Evolutionary conservation across 306 rosid genomes (phyloP).

Genomic region (Cicer chorassanicum): DNA sequence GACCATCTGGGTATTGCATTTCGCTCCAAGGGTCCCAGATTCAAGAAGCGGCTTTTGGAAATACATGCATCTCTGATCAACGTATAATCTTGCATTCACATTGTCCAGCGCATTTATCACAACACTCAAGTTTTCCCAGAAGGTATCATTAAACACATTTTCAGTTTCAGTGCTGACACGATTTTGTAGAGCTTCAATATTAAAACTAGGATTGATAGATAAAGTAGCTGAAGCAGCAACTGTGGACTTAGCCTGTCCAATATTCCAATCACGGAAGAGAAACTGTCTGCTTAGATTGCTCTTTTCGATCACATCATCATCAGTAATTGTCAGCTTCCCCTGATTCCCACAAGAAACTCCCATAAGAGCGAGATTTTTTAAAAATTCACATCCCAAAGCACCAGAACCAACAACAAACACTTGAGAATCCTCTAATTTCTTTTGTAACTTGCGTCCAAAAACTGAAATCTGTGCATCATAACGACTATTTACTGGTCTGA

Average conservation of each 20-base stretch:
- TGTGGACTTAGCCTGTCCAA: slow-evolving; percentile 94
- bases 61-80: slow-evolving; percentile 94
- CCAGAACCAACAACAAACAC: slow-evolving; percentile 95
- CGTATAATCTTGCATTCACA: slow-evolving; percentile 92
- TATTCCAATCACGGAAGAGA: slow-evolving; percentile 98
- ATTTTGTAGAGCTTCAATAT: slow-evolving; percentile 83
- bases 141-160: slow-evolving; percentile 77
- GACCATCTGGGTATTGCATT: slow-evolving; percentile 99
- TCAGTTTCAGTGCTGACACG: slow-evolving; percentile 92
- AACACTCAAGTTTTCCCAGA: slow-evolving; percentile 79
- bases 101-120: slow-evolving; percentile 92
- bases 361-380: slow-evolving; percentile 90
- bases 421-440: slow-evolving; percentile 79
- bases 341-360: slow-evolving; percentile 86
- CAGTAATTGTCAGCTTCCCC: slow-evolving; percentile 85
- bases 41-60: slow-evolving; percentile 98
- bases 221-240: slow-evolving; percentile 91
- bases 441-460: slow-evolving; percentile 84
- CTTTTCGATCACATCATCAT: slow-evolving; percentile 97
- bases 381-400: slow-evolving; percentile 92
- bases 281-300: slow-evolving; percentile 97
- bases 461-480: slow-evolving; percentile 98
- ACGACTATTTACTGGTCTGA: slow-evolving; percentile 77
- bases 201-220: slow-evolving; percentile 64
- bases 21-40: slow-evolving; percentile 96